Percentiles rank a stretch among this genome's conserved stretches.
These are phyloP conservation scores for Spergularia azorica DNA, from an alignment of 179 eudicot genomes.

Conservation along the genomic window DNA sequence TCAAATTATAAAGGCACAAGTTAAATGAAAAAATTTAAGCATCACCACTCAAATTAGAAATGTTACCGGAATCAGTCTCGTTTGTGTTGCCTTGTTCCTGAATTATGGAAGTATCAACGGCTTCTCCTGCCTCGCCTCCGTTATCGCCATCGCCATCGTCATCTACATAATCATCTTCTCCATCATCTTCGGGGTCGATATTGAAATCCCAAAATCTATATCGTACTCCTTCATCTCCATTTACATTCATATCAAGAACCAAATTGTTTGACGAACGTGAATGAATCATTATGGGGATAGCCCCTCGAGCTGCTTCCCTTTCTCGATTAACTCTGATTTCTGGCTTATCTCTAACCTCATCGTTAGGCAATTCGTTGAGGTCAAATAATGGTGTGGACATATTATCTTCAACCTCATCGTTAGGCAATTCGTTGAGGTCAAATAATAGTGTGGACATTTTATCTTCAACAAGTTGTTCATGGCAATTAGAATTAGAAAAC, in stretches of 20 bases:
- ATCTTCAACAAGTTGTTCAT: no score
- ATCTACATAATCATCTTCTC: not conserved
- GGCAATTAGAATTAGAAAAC: no score
- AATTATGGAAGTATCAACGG: not conserved
- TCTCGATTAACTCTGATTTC: not conserved
- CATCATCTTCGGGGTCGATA: not conserved
- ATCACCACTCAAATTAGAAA: no score
- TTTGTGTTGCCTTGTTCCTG: no score
- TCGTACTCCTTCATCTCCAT: not conserved
- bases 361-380: not conserved
- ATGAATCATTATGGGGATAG: not conserved
- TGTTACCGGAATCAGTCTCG: no score
- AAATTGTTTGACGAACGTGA: not conserved
- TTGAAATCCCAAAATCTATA: not conserved
- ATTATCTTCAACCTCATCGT: not conserved
- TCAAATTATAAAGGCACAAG: no score
- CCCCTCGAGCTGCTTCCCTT: not conserved
- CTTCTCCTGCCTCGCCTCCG: no score
- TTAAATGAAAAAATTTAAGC: no score
- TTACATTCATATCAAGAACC: not conserved
- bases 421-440: not conserved
- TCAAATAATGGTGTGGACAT: not conserved
- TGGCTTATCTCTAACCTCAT: not conserved
- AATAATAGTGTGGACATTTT: not conserved
- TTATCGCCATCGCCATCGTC: not conserved